Conservation (phyloP, 2,329 filamentous ascomycete species). For the Fusarium incarnatum region DNA sequence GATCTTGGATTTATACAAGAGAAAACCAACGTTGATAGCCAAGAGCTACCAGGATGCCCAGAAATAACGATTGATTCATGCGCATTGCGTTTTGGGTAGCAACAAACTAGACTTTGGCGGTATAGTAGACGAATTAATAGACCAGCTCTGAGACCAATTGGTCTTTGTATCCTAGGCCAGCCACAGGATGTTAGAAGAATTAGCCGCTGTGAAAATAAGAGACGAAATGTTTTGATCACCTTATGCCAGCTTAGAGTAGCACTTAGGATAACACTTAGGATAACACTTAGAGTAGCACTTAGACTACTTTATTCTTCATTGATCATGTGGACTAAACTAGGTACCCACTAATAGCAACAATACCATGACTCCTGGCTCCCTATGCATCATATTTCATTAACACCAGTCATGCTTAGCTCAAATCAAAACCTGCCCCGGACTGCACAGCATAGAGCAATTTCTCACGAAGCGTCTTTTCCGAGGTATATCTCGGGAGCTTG, state of each 20-base stretch:
- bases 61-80: neutral
- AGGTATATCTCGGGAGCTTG: constrained; percentile 87
- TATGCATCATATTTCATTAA: constrained; percentile 3
- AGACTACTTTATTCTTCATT: too few species aligned
- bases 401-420: constrained; percentile 61
- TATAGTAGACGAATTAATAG: neutral
- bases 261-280: too few species aligned
- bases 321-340: too few species aligned
- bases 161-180: neutral
- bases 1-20: constrained; percentile 77
- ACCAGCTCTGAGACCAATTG: neutral
- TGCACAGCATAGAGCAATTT: constrained; percentile 92
- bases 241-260: neutral
- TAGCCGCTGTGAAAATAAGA: too few species aligned
- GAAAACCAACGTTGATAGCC: constrained; percentile 74
- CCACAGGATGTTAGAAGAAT: neutral
- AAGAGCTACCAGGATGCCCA: constrained; percentile 59
- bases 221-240: fast-evolving
- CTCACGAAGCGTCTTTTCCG: constrained; percentile 72
- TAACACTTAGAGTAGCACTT: neutral
- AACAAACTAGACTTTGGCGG: neutral
- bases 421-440: constrained; percentile 91
- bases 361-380: neutral
- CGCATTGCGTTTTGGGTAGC: neutral
- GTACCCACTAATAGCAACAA: too few species aligned